Evolutionary conservation across 1,284 basidiomycete genomes (phyloP).

Genomic region (Mycosarcoma mackinlayi): DNA sequence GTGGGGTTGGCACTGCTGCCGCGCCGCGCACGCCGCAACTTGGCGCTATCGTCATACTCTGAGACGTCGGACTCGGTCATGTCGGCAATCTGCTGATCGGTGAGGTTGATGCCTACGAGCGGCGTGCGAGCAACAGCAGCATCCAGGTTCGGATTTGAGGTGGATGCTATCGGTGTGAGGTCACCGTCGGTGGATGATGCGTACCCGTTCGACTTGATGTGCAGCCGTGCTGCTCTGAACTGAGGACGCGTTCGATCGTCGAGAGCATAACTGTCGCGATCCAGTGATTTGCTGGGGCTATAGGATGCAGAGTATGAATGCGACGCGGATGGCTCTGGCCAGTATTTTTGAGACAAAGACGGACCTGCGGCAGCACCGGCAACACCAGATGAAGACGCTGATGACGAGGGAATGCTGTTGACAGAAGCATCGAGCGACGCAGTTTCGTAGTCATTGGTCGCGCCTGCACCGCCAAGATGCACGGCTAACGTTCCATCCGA

Average conservation of each 20-base stretch:
- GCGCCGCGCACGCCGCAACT: constrained; percentile 28
- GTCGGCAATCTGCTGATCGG: constrained; percentile 42
- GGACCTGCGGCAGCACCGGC: not conserved
- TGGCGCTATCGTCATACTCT: constrained; percentile 49
- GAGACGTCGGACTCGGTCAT: constrained; percentile 54
- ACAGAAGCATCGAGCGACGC: constrained; percentile 18
- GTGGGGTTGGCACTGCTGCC: constrained; percentile 17
- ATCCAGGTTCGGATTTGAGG: constrained; percentile 14
- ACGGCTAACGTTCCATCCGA: constrained; percentile 22
- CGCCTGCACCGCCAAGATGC: constrained; percentile 22
- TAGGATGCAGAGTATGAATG: constrained; percentile 7
- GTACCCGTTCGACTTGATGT: constrained; percentile 36
- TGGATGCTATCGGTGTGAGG: constrained; percentile 33
- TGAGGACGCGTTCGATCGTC: constrained; percentile 25
- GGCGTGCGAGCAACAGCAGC: constrained; percentile 28
- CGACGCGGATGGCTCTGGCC: constrained; percentile 28
- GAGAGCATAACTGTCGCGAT: constrained; percentile 13
- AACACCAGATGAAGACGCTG: constrained; percentile 8
- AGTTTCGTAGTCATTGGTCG: constrained; percentile 14
- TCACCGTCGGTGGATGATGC: constrained; percentile 56
- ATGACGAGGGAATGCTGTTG: constrained; percentile 13
- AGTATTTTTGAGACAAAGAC: constrained; percentile 16
- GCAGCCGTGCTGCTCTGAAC: constrained; percentile 13
- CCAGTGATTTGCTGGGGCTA: not conserved
- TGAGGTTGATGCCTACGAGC: constrained; percentile 41